Evolutionary conservation across 2,329 filamentous ascomycete species (phyloP).

Genomic region (Colletotrichum godetiae): DNA sequence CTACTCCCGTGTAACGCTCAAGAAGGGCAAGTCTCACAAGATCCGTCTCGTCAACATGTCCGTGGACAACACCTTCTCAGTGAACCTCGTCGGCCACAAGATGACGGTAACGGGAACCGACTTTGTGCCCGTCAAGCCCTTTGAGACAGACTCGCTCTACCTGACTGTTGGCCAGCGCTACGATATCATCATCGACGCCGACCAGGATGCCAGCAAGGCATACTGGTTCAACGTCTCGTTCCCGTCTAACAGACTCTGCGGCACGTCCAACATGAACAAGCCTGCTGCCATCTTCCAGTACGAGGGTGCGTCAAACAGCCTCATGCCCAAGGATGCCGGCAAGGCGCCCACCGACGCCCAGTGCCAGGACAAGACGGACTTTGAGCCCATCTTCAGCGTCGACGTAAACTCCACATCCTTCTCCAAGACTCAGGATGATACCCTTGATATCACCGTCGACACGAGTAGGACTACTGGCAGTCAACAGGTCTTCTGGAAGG

Average conservation of each 20-base stretch:
- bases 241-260: conserved; percentile 45
- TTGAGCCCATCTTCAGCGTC: conserved; percentile 42
- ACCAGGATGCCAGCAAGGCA: conserved; percentile 38
- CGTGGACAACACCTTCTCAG: conserved; percentile 61
- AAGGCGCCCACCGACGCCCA: conserved; percentile 38
- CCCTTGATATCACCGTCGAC: conserved; percentile 40
- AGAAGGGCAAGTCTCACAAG: conserved; percentile 64
- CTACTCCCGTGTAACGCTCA: conserved; percentile 61
- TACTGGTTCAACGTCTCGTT: conserved; percentile 53
- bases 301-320: conserved; percentile 42
- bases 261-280: conserved; percentile 42
- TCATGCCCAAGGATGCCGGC: conserved; percentile 45
- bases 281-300: conserved; percentile 55
- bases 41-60: conserved; percentile 70
- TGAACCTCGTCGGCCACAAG: conserved; percentile 70
- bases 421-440: conserved; percentile 38
- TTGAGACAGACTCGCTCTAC: conserved; percentile 70
- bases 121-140: conserved; percentile 71
- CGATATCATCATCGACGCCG: conserved; percentile 51
- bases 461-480: conserved; percentile 37
- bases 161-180: conserved; percentile 68
- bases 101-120: conserved; percentile 75
- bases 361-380: conserved; percentile 39
- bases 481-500: conserved; percentile 45
- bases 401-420: conserved; percentile 42